phyloP scores from a whole-genome alignment of 108 stramenopile species.

The Fistulifera solaris region DNA sequence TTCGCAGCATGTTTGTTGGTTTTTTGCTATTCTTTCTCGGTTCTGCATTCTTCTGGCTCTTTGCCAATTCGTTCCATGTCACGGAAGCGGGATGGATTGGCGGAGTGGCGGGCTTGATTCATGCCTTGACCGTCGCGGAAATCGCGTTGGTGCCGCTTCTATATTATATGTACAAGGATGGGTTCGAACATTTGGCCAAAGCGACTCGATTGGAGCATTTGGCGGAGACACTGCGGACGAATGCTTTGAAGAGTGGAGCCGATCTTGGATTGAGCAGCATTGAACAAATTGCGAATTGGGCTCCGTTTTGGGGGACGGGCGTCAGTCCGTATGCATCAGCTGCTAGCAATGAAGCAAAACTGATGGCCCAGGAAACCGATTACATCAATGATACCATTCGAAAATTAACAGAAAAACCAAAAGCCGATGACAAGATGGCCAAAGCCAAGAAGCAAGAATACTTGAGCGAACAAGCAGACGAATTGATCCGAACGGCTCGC shows the following conservation, averaged over 20 bases:
- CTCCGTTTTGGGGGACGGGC: slow-evolving; percentile 53
- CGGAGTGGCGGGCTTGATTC: slow-evolving; percentile 63
- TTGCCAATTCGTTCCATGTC: slow-evolving; percentile 71
- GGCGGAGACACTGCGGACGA: slow-evolving; percentile 7
- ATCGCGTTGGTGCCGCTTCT: slow-evolving; percentile 55
- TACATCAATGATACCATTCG: slow-evolving; percentile 10
- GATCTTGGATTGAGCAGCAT: slow-evolving; percentile 6
- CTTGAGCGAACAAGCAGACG: slow-evolving; percentile 7
- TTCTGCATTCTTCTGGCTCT: slow-evolving; percentile 73
- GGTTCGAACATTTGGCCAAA: slow-evolving; percentile 21
- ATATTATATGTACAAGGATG: slow-evolving; percentile 70
- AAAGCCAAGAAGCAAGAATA: slow-evolving; percentile 10
- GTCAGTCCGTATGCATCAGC: slow-evolving; percentile 9
- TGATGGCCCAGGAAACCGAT: slow-evolving; percentile 20
- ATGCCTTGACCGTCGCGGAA: slow-evolving; percentile 76
- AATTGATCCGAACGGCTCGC: slow-evolving; percentile 14
- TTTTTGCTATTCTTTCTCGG: slow-evolving; percentile 52
- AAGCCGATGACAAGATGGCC: slow-evolving; percentile 27
- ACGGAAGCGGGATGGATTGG: slow-evolving; percentile 75
- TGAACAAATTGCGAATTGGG: slow-evolving; percentile 32
- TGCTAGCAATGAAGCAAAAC: slow-evolving; percentile 18
- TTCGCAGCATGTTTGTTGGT: slow-evolving; percentile 49
- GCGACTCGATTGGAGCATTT: slow-evolving; percentile 33
- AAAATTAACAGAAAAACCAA: slow-evolving; percentile 16
- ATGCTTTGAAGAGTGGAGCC: neutral